Base-by-base conservation (phyloP, 1,139 yeast genomes). In the Geotrichum carabidarum region DNA sequence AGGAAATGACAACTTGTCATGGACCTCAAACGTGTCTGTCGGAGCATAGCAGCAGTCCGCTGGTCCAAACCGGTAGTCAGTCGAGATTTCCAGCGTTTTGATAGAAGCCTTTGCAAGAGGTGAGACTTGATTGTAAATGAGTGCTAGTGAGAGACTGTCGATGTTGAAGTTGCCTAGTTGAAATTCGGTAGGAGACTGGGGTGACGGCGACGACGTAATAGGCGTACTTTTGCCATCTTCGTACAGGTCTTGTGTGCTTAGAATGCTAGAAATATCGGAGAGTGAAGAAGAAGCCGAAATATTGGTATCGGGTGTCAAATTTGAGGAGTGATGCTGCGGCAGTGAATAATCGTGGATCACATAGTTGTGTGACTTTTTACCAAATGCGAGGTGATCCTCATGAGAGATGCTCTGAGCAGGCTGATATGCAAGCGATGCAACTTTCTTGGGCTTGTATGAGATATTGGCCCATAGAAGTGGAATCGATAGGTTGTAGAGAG, bases 391-490 rank as follows among this genome's bases (percentile, higher is more conserved):
- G 5, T 22, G 27, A 22, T 22, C 27, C 27, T 22, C 27, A 22
- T 22, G 27, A 22, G 27, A 22, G 3, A 22, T 3, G 27, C 27
- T 5, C 27, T 22, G 30, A 15, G 15, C n/a, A 15, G n/a, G n/a
- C 27, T 43, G 46, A 5, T 15, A 35, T 35, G 35, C 37, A n/a
- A 36, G 17, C 18, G 46, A n/a, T 2, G 36, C n/a, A 4, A 22
- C n/a, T 3, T 30, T 22, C 27, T 22, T 22, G 27, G 27, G 27
- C 32, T 32, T 46, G 27, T 18, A 46, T 8, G 27, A 14, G 35
- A 48, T 11, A 40, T 40, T 14, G 2, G 44, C 15, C 50, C 50
- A 48, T 12, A 48, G 50, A n/a, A 30, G 30, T 8, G 50, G 50
- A 31, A 48, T 48, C 14, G 44, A 22, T 4, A 48, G 8, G 27